These are phyloP conservation scores for Chaetoscypha palmicola DNA, from an alignment of 2,329 filamentous ascomycete genomes.

Conservation along the genomic window DNA sequence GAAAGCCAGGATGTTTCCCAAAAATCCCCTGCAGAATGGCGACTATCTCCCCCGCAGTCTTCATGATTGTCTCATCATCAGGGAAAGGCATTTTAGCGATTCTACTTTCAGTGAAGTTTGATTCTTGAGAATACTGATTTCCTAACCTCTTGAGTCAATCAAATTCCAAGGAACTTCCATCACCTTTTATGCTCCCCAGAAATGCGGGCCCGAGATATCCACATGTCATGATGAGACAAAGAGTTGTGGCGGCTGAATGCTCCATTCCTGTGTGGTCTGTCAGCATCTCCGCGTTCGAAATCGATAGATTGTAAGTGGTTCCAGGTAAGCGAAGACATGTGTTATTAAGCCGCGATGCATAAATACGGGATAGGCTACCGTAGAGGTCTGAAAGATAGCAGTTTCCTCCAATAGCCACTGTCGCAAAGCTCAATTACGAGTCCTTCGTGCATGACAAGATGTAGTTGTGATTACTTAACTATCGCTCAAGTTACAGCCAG, in stretches of 20 bases:
- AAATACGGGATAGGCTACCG: too few relatives aligned
- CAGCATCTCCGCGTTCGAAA: background rate
- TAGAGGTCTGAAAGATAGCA: too few relatives aligned
- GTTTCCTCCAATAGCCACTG: too few relatives aligned
- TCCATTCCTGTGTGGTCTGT: background rate
- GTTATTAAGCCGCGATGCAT: slow-evolving; percentile 2
- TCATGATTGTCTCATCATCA: slow-evolving; percentile 34
- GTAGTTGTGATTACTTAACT: too few relatives aligned
- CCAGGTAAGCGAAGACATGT: background rate
- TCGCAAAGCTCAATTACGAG: too few relatives aligned
- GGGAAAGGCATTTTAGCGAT: slow-evolving; percentile 38
- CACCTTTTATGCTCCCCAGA: background rate
- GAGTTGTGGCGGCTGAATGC: background rate
- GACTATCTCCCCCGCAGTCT: slow-evolving; percentile 34
- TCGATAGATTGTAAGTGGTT: background rate
- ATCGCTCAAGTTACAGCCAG: too few relatives aligned
- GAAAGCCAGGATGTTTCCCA: slow-evolving; percentile 35
- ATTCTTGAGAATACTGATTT: too few relatives aligned
- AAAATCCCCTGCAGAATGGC: slow-evolving; percentile 34
- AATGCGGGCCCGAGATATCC: background rate
- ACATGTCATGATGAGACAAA: too few relatives aligned
- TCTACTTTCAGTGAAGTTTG: too few relatives aligned
- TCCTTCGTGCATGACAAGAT: too few relatives aligned
- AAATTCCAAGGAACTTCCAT: background rate
- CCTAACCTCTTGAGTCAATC: too few relatives aligned